phyloP scores from a whole-genome alignment of 2,329 filamentous ascomycete species.

The Dendrostoma leiphaemia region DNA sequence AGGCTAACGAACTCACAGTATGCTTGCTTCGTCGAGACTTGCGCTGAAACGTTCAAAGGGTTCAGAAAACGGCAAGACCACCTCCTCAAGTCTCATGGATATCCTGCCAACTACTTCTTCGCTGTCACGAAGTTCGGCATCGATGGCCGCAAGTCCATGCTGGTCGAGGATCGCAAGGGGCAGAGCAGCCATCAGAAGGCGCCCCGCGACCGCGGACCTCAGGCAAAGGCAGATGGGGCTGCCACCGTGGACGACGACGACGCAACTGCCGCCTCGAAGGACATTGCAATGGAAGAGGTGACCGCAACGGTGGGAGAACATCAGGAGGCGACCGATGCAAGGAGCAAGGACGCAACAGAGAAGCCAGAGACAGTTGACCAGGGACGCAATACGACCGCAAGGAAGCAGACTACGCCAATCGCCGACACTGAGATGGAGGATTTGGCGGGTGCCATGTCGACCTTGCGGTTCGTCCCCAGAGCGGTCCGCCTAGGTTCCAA shows the following conservation, averaged over 20 bases:
- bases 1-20: constrained; percentile 50
- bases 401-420: constrained; percentile 4
- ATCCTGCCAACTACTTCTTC: constrained; percentile 86
- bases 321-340: background rate
- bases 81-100: constrained; percentile 91
- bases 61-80: constrained; percentile 83
- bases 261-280: background rate
- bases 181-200: constrained; percentile 32
- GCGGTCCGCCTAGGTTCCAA: constrained; percentile 64
- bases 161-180: constrained; percentile 56
- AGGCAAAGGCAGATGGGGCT: constrained; percentile 18
- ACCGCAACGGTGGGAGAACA: background rate
- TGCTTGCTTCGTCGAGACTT: constrained; percentile 85
- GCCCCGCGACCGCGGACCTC: constrained; percentile 23
- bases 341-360: background rate
- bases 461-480: constrained; percentile 67
- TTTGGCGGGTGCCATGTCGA: constrained; percentile 66
- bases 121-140: constrained; percentile 86
- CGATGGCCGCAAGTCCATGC: constrained; percentile 76
- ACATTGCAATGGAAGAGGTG: background rate
- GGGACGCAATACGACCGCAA: constrained; percentile 49
- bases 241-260: background rate
- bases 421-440: constrained; percentile 58
- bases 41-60: constrained; percentile 79
- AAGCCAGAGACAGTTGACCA: constrained; percentile 34